Evolutionary conservation across 2,329 filamentous ascomycete species (phyloP).

Genomic region (Stachybotrys chlorohalonatus): DNA sequence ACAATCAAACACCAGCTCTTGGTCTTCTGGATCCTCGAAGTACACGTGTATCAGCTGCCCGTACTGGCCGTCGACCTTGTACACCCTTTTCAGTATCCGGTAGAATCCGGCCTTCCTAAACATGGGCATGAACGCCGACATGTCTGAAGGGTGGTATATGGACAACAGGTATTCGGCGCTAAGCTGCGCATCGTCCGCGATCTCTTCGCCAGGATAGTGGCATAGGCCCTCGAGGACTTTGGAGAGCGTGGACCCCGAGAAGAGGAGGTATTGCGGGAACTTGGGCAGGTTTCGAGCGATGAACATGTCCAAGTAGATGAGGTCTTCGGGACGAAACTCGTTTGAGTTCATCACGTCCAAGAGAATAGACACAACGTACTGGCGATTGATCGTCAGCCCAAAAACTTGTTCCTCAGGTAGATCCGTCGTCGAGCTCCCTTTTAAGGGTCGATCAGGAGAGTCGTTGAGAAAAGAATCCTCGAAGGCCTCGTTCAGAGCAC

Average conservation of each 20-base stretch:
- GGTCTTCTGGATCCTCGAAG: conserved; percentile 76
- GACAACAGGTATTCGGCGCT: conserved; percentile 93
- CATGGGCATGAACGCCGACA: conserved; percentile 64
- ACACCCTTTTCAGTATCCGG: conserved; percentile 83
- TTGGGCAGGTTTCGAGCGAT: conserved; percentile 92
- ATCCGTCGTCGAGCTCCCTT: conserved; percentile 39
- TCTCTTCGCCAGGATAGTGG: conserved; percentile 67
- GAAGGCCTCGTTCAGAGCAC: conserved; percentile 92
- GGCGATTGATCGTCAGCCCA: conserved; percentile 69
- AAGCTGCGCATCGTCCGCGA: conserved; percentile 91
- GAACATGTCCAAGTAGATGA: conserved; percentile 97
- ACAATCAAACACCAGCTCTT: conserved; percentile 67
- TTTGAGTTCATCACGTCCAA: conserved; percentile 78
- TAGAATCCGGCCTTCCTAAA: conserved; percentile 79
- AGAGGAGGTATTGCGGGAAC: conserved; percentile 88
- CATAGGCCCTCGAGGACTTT: conserved; percentile 76
- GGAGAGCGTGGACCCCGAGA: conserved; percentile 78
- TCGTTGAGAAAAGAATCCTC: conserved; percentile 92
- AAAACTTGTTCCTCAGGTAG: conserved; percentile 58
- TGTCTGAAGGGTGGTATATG: conserved; percentile 81
- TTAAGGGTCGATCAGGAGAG: conserved; percentile 52
- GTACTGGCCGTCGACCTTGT: conserved; percentile 71
- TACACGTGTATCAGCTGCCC: conserved; percentile 69
- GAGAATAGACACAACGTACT: conserved; percentile 86
- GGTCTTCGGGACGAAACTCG: conserved; percentile 71